A percentile compares a stretch with the other conserved stretches of the same genome.
These are phyloP conservation scores for Tulasnella sp. DNA, from an alignment of 768 basidiomycete species.

Conservation along the genomic window DNA sequence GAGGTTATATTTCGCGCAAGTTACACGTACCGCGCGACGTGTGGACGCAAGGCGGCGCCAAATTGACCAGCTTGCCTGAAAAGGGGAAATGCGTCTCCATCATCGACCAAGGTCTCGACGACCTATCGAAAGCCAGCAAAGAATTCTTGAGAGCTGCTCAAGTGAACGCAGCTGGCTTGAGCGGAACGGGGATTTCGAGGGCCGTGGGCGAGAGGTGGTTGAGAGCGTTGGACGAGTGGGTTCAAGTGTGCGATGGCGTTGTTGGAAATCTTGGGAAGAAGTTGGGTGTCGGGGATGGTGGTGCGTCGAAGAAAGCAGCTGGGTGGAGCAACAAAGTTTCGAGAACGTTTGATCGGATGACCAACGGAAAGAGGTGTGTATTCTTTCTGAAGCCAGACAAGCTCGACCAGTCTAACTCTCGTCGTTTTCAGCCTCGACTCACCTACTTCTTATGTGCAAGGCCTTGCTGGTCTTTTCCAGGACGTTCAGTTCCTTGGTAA, in stretches of 20 bases:
- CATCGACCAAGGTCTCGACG: constrained; percentile 75
- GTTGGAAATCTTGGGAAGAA: constrained; percentile 85
- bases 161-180: constrained; percentile 36
- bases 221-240: constrained; percentile 77
- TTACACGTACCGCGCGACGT: constrained; percentile 87
- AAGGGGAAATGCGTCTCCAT: constrained; percentile 86
- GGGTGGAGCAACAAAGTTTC: constrained; percentile 75
- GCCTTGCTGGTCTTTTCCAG: constrained; percentile 70
- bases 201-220: constrained; percentile 83
- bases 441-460: constrained; percentile 79
- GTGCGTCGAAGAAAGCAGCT: constrained; percentile 76
- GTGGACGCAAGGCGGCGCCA: constrained; percentile 87
- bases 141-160: constrained; percentile 62
- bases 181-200: constrained; percentile 66
- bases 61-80: constrained; percentile 76
- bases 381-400: constrained; percentile 9
- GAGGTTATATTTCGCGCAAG: constrained; percentile 85
- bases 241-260: constrained; percentile 74
- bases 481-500: constrained; percentile 68
- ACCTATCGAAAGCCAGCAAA: constrained; percentile 69
- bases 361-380: constrained; percentile 82
- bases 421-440: constrained; percentile 71
- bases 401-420: constrained; percentile 25
- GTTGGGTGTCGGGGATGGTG: constrained; percentile 84
- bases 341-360: constrained; percentile 78